Percentiles rank a stretch among this genome's conserved stretches.
Evolutionary conservation across 2,329 filamentous ascomycete species (phyloP).

Genomic region (Colletotrichum sp.): DNA sequence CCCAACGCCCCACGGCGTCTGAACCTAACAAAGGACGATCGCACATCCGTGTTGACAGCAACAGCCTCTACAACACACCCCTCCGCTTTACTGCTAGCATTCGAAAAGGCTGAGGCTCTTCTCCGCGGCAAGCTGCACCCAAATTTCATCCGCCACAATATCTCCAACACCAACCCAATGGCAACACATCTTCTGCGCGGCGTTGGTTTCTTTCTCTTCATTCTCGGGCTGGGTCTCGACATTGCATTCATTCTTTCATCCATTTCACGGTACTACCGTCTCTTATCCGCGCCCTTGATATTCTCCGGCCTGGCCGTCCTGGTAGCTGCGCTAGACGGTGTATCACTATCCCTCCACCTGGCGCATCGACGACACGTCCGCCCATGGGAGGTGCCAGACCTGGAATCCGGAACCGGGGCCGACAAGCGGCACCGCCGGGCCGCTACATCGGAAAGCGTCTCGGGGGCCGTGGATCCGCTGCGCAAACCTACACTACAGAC

Average conservation of each 20-base stretch:
- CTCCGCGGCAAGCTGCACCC: constrained; percentile 43
- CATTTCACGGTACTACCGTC: constrained; percentile 28
- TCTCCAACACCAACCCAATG: constrained; percentile 41
- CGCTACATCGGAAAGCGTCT: constrained; percentile 14
- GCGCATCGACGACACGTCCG: constrained; percentile 35
- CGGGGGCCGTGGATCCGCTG: constrained; percentile 23
- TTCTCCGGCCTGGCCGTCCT: constrained; percentile 38
- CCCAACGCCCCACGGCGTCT: constrained; percentile 38
- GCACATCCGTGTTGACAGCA: constrained; percentile 41
- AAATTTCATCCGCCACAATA: constrained; percentile 41
- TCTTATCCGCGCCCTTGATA: constrained; percentile 34
- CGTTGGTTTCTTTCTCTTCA: constrained; percentile 25
- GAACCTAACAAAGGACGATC: constrained; percentile 40
- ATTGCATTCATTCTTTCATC: constrained; percentile 35
- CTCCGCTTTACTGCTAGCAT: constrained; percentile 44
- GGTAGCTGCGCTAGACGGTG: constrained; percentile 37
- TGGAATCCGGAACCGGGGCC: constrained; percentile 33
- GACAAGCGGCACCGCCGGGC: constrained; percentile 13
- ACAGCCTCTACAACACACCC: constrained; percentile 48
- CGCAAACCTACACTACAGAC: constrained; percentile 25
- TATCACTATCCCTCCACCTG: constrained; percentile 40
- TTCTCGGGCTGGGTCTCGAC: constrained; percentile 32
- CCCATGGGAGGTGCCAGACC: constrained; percentile 41
- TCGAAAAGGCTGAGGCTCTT: constrained; percentile 38
- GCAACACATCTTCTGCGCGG: constrained; percentile 33